Percentiles rank a stretch among this genome's conserved stretches.
Conservation (phyloP, 2,329 filamentous ascomycete species). For the Verticillium dahliae region DNA sequence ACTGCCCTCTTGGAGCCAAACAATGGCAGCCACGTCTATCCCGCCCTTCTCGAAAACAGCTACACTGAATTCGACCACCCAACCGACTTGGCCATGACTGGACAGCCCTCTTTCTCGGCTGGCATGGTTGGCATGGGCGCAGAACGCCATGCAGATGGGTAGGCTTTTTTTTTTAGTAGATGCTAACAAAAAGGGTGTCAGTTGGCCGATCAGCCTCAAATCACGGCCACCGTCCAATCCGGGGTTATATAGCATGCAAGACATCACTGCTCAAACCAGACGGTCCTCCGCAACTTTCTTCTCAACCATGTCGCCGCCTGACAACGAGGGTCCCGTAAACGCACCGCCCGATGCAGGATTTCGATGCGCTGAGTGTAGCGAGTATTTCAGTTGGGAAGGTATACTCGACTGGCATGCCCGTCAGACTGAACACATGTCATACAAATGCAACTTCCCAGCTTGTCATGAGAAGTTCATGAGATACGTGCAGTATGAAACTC, state of each 20-base stretch:
- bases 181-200: conserved; percentile 25
- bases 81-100: not conserved
- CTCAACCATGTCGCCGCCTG: no score
- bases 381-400: accelerated
- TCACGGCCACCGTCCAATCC: no score
- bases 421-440: not conserved
- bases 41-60: not conserved
- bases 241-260: no score
- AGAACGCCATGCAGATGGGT: not conserved
- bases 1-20: no score
- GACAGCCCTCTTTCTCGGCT: no score
- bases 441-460: not conserved
- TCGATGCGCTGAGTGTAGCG: not conserved
- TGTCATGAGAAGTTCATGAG: not conserved
- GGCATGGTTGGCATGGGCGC: no score
- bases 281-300: no score
- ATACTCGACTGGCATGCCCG: not conserved
- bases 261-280: no score
- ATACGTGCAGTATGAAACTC: not conserved
- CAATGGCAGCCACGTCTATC: no score
- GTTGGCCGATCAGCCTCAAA: not conserved
- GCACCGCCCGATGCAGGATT: no score
- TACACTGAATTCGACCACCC: conserved; percentile 1
- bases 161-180: conserved; percentile 19
- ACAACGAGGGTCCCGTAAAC: no score